Percentiles rank a stretch among this genome's conserved stretches.
Evolutionary conservation across 176 grass and related monocot species (phyloP).

Genomic region (Rhipidocladum racemiflorum): DNA sequence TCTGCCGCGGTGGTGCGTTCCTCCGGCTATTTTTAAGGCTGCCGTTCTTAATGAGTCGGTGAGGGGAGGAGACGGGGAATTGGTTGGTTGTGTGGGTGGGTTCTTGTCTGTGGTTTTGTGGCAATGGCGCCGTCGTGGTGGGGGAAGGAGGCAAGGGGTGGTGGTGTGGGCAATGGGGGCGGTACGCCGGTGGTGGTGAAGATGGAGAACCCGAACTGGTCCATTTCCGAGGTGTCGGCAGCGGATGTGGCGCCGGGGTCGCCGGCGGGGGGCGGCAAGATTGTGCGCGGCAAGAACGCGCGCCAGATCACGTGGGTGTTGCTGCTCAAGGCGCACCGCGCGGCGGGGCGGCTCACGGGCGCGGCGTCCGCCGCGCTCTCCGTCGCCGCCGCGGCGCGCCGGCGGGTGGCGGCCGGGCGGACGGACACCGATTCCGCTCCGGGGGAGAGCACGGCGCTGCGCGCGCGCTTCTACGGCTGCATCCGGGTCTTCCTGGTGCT

Average conservation of each 20-base stretch:
- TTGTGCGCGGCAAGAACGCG: slow-evolving; percentile 60
- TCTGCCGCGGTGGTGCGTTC: slow-evolving; percentile 16
- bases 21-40: slow-evolving; percentile 23
- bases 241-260: slow-evolving; percentile 6
- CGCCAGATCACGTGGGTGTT: slow-evolving; percentile 88
- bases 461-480: slow-evolving; percentile 49
- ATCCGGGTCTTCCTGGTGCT: slow-evolving; percentile 55
- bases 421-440: slow-evolving; percentile 52
- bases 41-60: slow-evolving; percentile 28
- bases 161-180: slow-evolving; percentile 41
- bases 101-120: background rate
- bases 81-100: background rate
- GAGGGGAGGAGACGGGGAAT: background rate
- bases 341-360: slow-evolving; percentile 46
- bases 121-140: slow-evolving; percentile 38
- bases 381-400: slow-evolving; percentile 50
- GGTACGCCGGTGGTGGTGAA: slow-evolving; percentile 61
- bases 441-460: slow-evolving; percentile 56
- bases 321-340: slow-evolving; percentile 72
- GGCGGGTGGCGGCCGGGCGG: slow-evolving; percentile 48
- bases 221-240: slow-evolving; percentile 53
- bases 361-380: slow-evolving; percentile 50
- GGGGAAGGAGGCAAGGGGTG: background rate
- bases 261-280: slow-evolving; percentile 36
- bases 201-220: slow-evolving; percentile 92